A percentile compares a stretch with the other conserved stretches of the same genome.
Conservation (phyloP, 2,329 filamentous ascomycete species). For the Ophioceras dolichostomum region DNA sequence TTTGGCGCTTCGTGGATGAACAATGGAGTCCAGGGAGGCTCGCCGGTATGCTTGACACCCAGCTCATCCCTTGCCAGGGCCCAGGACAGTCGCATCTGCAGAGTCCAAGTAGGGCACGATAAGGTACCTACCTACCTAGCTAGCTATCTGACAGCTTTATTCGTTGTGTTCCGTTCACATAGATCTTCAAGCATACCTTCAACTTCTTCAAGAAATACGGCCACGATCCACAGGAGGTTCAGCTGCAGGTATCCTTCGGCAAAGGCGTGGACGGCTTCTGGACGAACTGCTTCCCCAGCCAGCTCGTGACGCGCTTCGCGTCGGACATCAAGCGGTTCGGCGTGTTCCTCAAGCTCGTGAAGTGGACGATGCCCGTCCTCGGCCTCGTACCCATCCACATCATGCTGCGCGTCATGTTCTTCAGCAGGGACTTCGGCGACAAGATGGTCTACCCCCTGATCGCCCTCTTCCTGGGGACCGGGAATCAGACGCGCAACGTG, state of each 20-base stretch:
- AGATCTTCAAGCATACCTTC: slow-evolving; percentile 58
- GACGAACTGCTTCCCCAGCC: slow-evolving; percentile 53
- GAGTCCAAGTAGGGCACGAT: no score
- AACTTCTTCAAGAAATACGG: slow-evolving; percentile 49
- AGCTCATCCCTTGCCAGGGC: no score
- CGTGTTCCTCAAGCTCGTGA: slow-evolving; percentile 41
- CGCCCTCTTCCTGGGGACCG: slow-evolving; percentile 61
- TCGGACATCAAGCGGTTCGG: slow-evolving; percentile 44
- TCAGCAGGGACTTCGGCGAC: slow-evolving; percentile 58
- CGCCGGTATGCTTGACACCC: slow-evolving; percentile 16
- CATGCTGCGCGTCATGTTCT: slow-evolving; percentile 55
- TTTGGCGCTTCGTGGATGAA: slow-evolving; percentile 51
- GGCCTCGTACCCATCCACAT: slow-evolving; percentile 50
- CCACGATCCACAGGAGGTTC: slow-evolving; percentile 42
- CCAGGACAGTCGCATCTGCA: no score
- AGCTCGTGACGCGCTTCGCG: slow-evolving; percentile 40
- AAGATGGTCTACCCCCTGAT: slow-evolving; percentile 61
- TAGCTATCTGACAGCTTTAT: no score
- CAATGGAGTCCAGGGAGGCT: slow-evolving; percentile 51
- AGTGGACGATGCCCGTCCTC: slow-evolving; percentile 47
- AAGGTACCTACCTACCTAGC: no score
- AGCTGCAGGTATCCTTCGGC: slow-evolving; percentile 50
- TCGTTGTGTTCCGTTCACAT: background rate
- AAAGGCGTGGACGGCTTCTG: slow-evolving; percentile 48
- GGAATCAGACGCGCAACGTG: slow-evolving; percentile 62